Evolutionary conservation across 805 yeast species (phyloP), one percentile per base, ranked within the genome.

Genomic region (Barnettozyma sucrosica): DNA sequence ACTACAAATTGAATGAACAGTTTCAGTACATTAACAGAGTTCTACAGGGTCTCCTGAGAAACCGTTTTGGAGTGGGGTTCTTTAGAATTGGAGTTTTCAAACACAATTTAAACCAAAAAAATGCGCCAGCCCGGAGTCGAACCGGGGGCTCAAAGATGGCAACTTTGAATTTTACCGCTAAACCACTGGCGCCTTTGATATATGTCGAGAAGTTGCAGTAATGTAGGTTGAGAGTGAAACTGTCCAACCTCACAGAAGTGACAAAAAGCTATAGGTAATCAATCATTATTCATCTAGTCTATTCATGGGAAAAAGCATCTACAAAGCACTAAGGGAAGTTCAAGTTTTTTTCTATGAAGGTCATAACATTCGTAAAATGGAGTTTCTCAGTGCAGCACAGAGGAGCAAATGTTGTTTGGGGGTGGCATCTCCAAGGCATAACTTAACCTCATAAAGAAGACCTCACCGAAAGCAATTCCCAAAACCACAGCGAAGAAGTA

Each of bases 401-500:
- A 26, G 38, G 33, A 20, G 8, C 51, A 49, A 28, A 43, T 32
- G 7, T 43, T 33, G 6, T 36, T 26, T 5, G 47, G 21, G 3
- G 38, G 43, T 14, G 40, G 38, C 21, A 49, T 24, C 7, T 49
- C 47, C 16, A 49, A 25, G n/a, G 49, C 49, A 45, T 45, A 43
- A 23, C 76, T 59, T 41, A 80, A 62, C 61, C 86, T 76, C 55
- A 82, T 83, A 65, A 83, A 83, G 56, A 79, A 75, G 39, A 85
- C 78, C 56, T 85, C 86, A 33, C 88, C 87, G 48, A 83, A 67
- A 0, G 89, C 75, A 50, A 83, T 67, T 10, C 95, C 95, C 16
- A 81, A 56, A 16, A 82, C 77, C 26, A 83, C 81, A 2, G 87
- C 92, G 65, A 85, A 85, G 63, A 85, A 82, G 55, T 85, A 85